Percentiles rank a stretch among this genome's conserved stretches.
These are phyloP conservation scores for Xylariales sp. DNA, from an alignment of 2,329 filamentous ascomycete species.

Conservation along the genomic window DNA sequence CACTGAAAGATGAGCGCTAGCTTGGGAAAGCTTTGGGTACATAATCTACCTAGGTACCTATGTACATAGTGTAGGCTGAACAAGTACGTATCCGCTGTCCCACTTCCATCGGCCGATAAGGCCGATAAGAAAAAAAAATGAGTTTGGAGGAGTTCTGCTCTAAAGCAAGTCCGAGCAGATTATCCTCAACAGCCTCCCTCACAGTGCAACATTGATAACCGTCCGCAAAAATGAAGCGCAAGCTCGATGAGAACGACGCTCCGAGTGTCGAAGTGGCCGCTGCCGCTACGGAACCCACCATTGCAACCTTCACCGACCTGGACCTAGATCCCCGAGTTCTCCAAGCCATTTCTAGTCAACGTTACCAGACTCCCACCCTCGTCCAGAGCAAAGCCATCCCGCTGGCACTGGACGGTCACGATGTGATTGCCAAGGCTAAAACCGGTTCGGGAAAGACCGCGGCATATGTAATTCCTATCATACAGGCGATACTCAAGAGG, in stretches of 20 bases:
- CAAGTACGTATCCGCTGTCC: no score
- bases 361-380: conserved; percentile 81
- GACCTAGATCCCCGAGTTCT: conserved; percentile 80
- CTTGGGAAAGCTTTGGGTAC: no score
- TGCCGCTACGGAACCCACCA: conserved; percentile 21
- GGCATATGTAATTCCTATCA: conserved; percentile 87
- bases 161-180: no score
- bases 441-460: conserved; percentile 97
- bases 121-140: no score
- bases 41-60: no score
- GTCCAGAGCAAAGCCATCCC: conserved; percentile 88
- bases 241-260: conserved; percentile 53
- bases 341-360: conserved; percentile 79
- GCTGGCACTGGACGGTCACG: conserved; percentile 77
- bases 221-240: conserved; percentile 59
- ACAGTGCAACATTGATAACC: no score
- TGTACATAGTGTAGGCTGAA: no score
- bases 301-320: conserved; percentile 67
- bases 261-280: conserved; percentile 31
- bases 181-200: no score
- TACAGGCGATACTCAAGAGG: conserved; percentile 76
- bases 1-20: no score
- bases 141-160: no score
- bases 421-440: conserved; percentile 87
- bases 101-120: no score